Evolutionary conservation across 2,329 filamentous ascomycete genomes (phyloP).

Genomic region (Pseudodiploospora longispora): DNA sequence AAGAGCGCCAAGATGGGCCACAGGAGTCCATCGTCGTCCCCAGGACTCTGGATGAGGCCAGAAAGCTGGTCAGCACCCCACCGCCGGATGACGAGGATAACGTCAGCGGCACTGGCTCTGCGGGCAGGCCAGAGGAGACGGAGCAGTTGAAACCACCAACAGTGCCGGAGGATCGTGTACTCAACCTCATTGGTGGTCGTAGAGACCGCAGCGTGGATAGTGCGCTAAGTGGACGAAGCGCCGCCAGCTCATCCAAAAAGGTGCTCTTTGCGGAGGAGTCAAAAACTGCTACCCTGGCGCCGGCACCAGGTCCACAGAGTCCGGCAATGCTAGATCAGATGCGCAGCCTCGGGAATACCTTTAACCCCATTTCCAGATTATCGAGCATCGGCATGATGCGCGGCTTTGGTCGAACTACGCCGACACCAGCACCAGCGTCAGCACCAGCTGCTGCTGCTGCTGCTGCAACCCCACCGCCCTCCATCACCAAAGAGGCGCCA

Average conservation of each 20-base stretch:
- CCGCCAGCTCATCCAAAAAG: constrained; percentile 47
- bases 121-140: constrained; percentile 21
- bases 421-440: constrained; percentile 27
- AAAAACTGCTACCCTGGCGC: constrained; percentile 12
- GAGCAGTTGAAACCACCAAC: constrained; percentile 21
- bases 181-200: constrained; percentile 64
- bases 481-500: constrained; percentile 8
- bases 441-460: background rate
- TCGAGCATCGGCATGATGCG: constrained; percentile 66
- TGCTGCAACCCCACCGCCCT: background rate
- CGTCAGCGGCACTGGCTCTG: constrained; percentile 43
- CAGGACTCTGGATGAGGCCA: constrained; percentile 86
- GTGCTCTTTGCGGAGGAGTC: constrained; percentile 41
- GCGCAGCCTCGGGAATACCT: constrained; percentile 67
- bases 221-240: constrained; percentile 54
- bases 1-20: constrained; percentile 52
- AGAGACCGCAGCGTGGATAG: constrained; percentile 76
- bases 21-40: constrained; percentile 55
- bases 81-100: constrained; percentile 56
- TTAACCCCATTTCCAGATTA: constrained; percentile 77
- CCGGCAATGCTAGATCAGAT: constrained; percentile 71
- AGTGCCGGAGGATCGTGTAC: constrained; percentile 53
- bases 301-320: constrained; percentile 15
- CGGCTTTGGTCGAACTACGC: constrained; percentile 57
- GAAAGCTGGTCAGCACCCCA: constrained; percentile 75